These are phyloP conservation scores for Carpinus fangiana DNA, from an alignment of 306 rosid genomes.

Conservation along the genomic window DNA sequence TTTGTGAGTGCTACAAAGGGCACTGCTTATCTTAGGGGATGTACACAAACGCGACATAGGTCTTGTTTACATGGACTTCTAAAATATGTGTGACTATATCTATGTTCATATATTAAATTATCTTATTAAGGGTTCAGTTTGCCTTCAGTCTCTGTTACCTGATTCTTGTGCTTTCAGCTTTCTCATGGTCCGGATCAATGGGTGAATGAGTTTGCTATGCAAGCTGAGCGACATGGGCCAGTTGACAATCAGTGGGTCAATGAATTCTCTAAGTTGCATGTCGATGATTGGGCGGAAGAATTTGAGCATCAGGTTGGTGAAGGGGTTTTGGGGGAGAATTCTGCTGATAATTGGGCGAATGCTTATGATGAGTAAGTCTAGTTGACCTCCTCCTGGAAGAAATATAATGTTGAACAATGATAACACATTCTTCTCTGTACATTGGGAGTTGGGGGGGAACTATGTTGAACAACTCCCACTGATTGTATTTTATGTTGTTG, in stretches of 20 bases:
- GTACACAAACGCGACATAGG: neutral
- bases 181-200: slow-evolving; percentile 67
- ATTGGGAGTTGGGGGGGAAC: neutral
- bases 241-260: slow-evolving; percentile 84
- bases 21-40: neutral
- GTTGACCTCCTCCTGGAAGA: slow-evolving; percentile 2
- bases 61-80: neutral
- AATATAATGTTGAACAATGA: neutral
- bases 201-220: slow-evolving; percentile 77
- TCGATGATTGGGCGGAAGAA: slow-evolving; percentile 92
- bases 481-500: neutral
- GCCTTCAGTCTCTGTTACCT: slow-evolving; percentile 19
- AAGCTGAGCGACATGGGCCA: slow-evolving; percentile 41
- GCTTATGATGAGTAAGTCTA: slow-evolving; percentile 86
- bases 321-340: slow-evolving; percentile 60
- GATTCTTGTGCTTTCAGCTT: slow-evolving; percentile 48
- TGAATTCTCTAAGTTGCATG: slow-evolving; percentile 86
- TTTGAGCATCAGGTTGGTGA: slow-evolving; percentile 80
- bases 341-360: slow-evolving; percentile 77
- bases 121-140: neutral
- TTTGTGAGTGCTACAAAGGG: neutral
- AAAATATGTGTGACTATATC: neutral
- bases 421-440: neutral
- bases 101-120: neutral
- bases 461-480: neutral